A percentile compares a stretch with the other conserved stretches of the same genome.
Conservation (phyloP, 106 monocot genomes). For the Acorus calamus region DNA sequence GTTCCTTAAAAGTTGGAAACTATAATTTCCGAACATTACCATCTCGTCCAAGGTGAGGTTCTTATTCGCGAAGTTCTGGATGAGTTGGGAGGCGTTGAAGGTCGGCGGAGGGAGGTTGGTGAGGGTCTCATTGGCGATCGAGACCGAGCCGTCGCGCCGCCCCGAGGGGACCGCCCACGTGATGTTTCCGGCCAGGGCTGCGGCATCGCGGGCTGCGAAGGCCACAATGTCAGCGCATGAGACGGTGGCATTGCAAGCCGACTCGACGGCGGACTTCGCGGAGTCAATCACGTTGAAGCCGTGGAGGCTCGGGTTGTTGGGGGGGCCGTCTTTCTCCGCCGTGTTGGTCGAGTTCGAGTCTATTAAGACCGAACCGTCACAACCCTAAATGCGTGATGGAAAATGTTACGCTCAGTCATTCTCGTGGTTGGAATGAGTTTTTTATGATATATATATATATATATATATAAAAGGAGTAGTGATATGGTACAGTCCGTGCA, state of each 20-base stretch:
- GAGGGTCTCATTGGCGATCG: not conserved
- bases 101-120: slow-evolving; percentile 1
- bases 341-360: slow-evolving; percentile 17
- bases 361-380: slow-evolving; percentile 25
- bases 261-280: slow-evolving; percentile 15
- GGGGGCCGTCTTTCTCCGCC: slow-evolving; percentile 25
- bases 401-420: too few species aligned
- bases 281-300: slow-evolving; percentile 25
- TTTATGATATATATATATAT: too few species aligned
- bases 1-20: too few species aligned
- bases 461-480: too few species aligned
- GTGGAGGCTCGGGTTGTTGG: slow-evolving; percentile 15
- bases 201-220: slow-evolving; percentile 24
- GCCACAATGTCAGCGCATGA: slow-evolving; percentile 35
- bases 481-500: too few species aligned
- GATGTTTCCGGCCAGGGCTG: slow-evolving; percentile 3
- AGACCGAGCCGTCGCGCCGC: slow-evolving; percentile 6
- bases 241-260: slow-evolving; percentile 15
- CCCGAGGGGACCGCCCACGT: slow-evolving; percentile 10
- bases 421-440: too few species aligned
- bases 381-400: slow-evolving; percentile 7
- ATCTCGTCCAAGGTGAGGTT: slow-evolving; percentile 10
- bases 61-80: slow-evolving; percentile 4
- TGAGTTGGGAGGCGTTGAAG: slow-evolving; percentile 3
- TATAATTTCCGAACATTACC: not conserved